phyloP scores from a whole-genome alignment of 2,329 filamentous ascomycete species.

The Penicillium sp. region DNA sequence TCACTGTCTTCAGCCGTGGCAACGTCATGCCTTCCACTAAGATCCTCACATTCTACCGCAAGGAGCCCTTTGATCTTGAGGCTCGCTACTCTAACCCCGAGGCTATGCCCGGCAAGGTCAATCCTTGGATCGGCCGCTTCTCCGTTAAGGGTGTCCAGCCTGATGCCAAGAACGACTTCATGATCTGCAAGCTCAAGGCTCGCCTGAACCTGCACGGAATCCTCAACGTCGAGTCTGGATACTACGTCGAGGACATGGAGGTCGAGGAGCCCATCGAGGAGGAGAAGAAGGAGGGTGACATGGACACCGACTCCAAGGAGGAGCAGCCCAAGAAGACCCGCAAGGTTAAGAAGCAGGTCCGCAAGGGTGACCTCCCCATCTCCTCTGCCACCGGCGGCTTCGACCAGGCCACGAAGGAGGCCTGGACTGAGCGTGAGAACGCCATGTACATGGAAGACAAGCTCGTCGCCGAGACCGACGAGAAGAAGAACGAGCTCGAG shows the following conservation, averaged over 20 bases:
- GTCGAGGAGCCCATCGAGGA: slow-evolving; percentile 88
- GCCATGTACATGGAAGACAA: slow-evolving; percentile 98
- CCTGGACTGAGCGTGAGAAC: slow-evolving; percentile 75
- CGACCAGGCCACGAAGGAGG: slow-evolving; percentile 63
- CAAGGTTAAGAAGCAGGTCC: slow-evolving; percentile 99
- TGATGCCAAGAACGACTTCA: slow-evolving; percentile 90
- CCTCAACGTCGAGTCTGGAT: slow-evolving; percentile 92
- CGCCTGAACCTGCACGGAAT: slow-evolving; percentile 94
- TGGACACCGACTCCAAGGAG: slow-evolving; percentile 73
- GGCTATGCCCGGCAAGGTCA: slow-evolving; percentile 78
- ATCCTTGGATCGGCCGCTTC: slow-evolving; percentile 95
- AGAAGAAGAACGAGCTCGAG: slow-evolving; percentile 99
- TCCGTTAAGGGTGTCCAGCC: slow-evolving; percentile 97
- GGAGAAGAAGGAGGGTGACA: slow-evolving; percentile 63
- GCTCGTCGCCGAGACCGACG: slow-evolving; percentile 93
- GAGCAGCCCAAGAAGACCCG: slow-evolving; percentile 76
- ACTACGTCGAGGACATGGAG: slow-evolving; percentile 97
- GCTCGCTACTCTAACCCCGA: slow-evolving; percentile 89
- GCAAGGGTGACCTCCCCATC: slow-evolving; percentile 92
- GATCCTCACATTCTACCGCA: slow-evolving; percentile 98
- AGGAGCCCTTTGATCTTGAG: slow-evolving; percentile 94
- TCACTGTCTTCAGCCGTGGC: slow-evolving; percentile 96
- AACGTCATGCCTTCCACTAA: slow-evolving; percentile 97
- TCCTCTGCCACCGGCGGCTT: slow-evolving; percentile 77
- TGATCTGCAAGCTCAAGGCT: slow-evolving; percentile 99